phyloP scores from a whole-genome alignment of 2,329 filamentous ascomycete species.

The Metarhizium brunneum region DNA sequence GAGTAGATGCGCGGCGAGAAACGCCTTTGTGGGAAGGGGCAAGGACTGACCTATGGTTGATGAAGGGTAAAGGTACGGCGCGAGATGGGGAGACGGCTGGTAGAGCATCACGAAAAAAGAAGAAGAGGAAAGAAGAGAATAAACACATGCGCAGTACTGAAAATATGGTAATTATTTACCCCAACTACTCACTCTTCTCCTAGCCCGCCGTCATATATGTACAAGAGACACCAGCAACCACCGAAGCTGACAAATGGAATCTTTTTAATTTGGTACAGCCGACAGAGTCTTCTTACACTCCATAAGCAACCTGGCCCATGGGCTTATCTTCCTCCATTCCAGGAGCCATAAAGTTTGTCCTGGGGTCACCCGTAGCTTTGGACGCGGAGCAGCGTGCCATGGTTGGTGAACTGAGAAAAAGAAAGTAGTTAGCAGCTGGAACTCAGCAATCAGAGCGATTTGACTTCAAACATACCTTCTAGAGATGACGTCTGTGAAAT shows the following conservation, averaged over 20 bases:
- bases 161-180: conserved; percentile 14
- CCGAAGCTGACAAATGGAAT: conserved; percentile 21
- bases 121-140: not conserved
- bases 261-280: conserved; percentile 27
- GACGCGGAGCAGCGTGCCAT: conserved; percentile 96
- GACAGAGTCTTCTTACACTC: conserved; percentile 29
- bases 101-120: not conserved
- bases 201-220: conserved; percentile 26
- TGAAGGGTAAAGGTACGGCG: not conserved
- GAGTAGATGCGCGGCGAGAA: not conserved
- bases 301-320: conserved; percentile 52
- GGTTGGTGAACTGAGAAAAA: conserved; percentile 66
- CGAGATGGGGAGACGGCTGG: too few species aligned
- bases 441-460: conserved; percentile 11
- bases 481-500: conserved; percentile 94
- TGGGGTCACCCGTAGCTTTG: conserved; percentile 71
- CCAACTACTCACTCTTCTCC: not conserved
- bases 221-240: conserved; percentile 22
- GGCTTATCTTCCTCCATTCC: conserved; percentile 56
- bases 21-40: not conserved
- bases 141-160: not conserved
- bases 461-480: conserved; percentile 60
- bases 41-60: not conserved
- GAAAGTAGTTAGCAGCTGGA: not conserved
- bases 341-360: conserved; percentile 71